phyloP scores from a whole-genome alignment of 2,329 filamentous ascomycete genomes.

The Ceratocystis papillata region DNA sequence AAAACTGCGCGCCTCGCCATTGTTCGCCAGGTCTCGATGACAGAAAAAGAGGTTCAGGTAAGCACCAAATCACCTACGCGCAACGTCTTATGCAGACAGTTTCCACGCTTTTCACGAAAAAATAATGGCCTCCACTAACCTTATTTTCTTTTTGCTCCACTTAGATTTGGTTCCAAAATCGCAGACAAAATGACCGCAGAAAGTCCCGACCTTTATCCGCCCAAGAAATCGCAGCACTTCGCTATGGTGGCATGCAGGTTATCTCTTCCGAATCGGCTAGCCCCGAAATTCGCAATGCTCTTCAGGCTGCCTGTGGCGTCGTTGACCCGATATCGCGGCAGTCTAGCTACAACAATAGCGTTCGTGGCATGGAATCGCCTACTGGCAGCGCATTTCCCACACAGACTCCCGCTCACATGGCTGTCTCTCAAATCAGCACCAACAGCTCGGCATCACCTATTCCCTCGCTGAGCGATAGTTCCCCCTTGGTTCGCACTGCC shows the following conservation, averaged over 20 bases:
- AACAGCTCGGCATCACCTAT: conserved; percentile 17
- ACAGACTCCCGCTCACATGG: conserved; percentile 28
- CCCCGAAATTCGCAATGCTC: conserved; percentile 26
- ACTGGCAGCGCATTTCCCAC: conserved; percentile 22
- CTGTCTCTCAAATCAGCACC: not conserved
- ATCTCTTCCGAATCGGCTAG: conserved; percentile 37
- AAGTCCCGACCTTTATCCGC: conserved; percentile 74
- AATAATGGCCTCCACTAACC: not conserved
- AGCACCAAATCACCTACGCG: conserved; percentile 30
- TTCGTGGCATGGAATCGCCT: conserved; percentile 14
- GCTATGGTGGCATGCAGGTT: conserved; percentile 44
- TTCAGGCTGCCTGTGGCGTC: conserved; percentile 26
- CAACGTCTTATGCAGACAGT: not conserved
- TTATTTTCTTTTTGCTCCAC: not conserved
- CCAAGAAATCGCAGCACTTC: conserved; percentile 58
- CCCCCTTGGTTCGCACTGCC: conserved; percentile 17
- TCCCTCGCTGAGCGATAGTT: conserved; percentile 22
- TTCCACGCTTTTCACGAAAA: not conserved
- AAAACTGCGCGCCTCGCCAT: conserved; percentile 77
- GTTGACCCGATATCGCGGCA: conserved; percentile 29
- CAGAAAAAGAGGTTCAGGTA: conserved; percentile 95
- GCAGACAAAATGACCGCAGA: conserved; percentile 81
- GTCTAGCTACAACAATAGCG: conserved; percentile 20
- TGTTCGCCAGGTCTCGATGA: conserved; percentile 73
- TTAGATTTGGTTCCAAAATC: conserved; percentile 98